Evolutionary conservation across 257 asterid species (phyloP).

Genomic region (Voacanga thouarsii): DNA sequence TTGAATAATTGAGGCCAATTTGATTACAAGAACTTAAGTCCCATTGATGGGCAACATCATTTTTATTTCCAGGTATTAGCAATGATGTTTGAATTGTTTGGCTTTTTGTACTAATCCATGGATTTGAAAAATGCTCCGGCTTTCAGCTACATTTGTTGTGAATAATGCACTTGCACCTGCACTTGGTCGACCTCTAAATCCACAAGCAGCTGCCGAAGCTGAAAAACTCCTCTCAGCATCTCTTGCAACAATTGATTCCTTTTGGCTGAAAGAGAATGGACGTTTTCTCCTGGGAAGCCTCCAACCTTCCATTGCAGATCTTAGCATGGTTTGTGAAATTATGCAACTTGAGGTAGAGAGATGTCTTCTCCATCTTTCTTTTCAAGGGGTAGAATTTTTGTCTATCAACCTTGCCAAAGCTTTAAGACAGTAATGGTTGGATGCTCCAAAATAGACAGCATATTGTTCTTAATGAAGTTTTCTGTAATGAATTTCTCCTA

Average conservation of each 20-base stretch:
- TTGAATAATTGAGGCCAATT: background rate
- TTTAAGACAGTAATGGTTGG: background rate
- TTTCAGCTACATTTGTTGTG: constrained; percentile 51
- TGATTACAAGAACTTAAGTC: background rate
- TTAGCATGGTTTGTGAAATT: constrained; percentile 80
- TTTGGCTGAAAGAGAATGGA: constrained; percentile 76
- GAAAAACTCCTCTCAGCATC: constrained; percentile 61
- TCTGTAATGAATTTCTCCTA: background rate
- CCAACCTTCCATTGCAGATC: constrained; percentile 89
- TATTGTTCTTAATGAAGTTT: background rate
- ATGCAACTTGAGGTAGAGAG: constrained; percentile 82
- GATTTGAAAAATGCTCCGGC: constrained; percentile 18
- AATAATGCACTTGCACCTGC: constrained; percentile 58
- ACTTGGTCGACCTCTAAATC: constrained; percentile 60
- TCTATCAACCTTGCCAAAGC: background rate
- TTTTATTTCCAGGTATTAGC: background rate
- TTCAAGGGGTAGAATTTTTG: background rate
- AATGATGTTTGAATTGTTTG: background rate
- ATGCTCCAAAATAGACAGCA: background rate
- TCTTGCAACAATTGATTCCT: constrained; percentile 54
- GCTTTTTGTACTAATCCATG: constrained; percentile 8
- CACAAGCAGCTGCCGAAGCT: constrained; percentile 59
- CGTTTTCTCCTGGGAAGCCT: constrained; percentile 67
- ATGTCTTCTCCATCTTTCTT: constrained; percentile 3
- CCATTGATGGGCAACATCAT: background rate